Evolutionary conservation across 1,139 yeast species (phyloP), one percentile per base, ranked within the genome.

Genomic region (Trichomonascaceae sp.): DNA sequence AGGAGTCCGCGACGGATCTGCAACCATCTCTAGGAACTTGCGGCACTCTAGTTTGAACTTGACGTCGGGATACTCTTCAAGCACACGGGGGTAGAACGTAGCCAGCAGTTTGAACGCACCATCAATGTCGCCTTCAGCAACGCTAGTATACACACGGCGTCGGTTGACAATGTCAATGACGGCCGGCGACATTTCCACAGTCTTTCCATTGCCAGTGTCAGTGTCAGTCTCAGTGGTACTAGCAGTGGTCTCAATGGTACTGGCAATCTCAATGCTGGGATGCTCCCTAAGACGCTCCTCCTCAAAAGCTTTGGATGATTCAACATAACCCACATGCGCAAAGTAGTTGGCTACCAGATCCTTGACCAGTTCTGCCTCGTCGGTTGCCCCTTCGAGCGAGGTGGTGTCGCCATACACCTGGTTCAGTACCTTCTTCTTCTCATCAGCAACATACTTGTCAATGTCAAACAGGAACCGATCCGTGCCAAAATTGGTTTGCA

Each of bases 401-500:
- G 32, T 17, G n/a, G 22, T 33, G 17, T 16, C 49, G 40, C 29
- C 35, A n/a, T 34, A 38, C 13, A 52, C 43, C n/a, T 36, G 37
- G 9, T 18, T 23, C 32, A 41, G 31, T 4, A 52, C 36, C 29
- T 46, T 48, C 11, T 43, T 41, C 43, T 66, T 67, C 51, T 65
- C 60, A 26, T 54, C 60, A 29, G 67, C 65, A 33, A 79, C 71
- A 52, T 80, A 79, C 38, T 69, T 68, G 35, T 69, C 68, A 42
- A 85, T 78, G 52, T 85, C 84, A 53, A 74, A 85, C 36, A 66
- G 61, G 52, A 85, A 85, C 36, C 73, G 73, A 28, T 56, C 56
- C 9, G 60, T 48, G 1, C 96, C 96, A 47, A 87, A 78, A 51
- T 85, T 87, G 3, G 92, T 70, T 13, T 57, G 60, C 1, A 80